A percentile compares a stretch with the other conserved stretches of the same genome.
Conservation (phyloP, 2,329 filamentous ascomycete genomes). For the Clonostachys solani region DNA sequence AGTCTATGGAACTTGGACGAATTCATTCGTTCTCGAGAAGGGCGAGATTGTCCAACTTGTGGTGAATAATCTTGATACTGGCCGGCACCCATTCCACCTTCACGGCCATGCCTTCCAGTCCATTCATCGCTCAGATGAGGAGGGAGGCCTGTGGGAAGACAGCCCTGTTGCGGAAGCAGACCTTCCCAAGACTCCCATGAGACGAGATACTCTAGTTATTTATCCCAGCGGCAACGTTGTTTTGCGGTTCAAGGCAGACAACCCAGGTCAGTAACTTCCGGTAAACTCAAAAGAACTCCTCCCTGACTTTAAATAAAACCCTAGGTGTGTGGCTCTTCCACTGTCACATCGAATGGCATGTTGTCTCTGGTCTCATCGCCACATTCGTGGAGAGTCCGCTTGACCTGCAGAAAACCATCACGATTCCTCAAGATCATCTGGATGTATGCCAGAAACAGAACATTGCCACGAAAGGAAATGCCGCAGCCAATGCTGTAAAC, state of each 20-base stretch:
- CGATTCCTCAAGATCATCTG: constrained; percentile 55
- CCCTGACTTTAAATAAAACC: not conserved
- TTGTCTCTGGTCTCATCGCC: constrained; percentile 61
- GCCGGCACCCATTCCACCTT: constrained; percentile 73
- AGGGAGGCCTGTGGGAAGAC: constrained; percentile 50
- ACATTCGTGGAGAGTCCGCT: constrained; percentile 61
- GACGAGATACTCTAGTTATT: constrained; percentile 65
- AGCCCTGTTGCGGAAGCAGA: constrained; percentile 34
- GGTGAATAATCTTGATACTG: constrained; percentile 70
- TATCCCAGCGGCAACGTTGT: constrained; percentile 64
- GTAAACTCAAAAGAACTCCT: constrained; percentile 7
- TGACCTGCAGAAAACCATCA: constrained; percentile 54
- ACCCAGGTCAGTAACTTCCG: constrained; percentile 45
- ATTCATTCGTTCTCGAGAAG: constrained; percentile 64
- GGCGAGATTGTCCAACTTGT: constrained; percentile 68
- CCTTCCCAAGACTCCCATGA: constrained; percentile 54
- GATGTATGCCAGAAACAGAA: constrained; percentile 51
- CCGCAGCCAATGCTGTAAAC: constrained; percentile 65
- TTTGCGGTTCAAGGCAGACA: constrained; percentile 63
- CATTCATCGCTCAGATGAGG: constrained; percentile 53
- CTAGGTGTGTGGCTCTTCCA: constrained; percentile 66
- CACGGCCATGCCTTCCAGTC: constrained; percentile 76
- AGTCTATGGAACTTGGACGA: constrained; percentile 63
- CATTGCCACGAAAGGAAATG: constrained; percentile 60
- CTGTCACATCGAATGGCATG: constrained; percentile 79